These are phyloP conservation scores for Coniochaeta prunicola DNA, from an alignment of 2,329 filamentous ascomycete species.

Conservation along the genomic window DNA sequence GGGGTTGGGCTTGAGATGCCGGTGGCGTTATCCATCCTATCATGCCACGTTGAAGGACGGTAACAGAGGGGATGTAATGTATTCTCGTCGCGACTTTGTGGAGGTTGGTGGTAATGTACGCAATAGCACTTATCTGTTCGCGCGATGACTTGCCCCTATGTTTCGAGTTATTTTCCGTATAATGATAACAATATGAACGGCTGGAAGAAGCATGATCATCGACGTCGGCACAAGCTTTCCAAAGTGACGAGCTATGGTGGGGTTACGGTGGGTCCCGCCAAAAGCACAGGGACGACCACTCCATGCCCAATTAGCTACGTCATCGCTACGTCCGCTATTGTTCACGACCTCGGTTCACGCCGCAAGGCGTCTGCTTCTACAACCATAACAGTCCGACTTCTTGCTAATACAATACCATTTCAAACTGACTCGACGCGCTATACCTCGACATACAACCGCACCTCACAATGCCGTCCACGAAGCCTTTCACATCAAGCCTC, in stretches of 20 bases:
- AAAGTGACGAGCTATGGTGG: neutral
- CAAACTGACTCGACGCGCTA: no score
- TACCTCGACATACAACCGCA: neutral
- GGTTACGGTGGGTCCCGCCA: neutral
- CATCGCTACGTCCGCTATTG: neutral
- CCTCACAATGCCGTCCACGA: neutral
- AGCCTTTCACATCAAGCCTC: neutral
- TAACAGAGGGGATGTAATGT: no score
- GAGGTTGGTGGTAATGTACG: no score
- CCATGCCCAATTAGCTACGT: neutral
- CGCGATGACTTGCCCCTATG: no score
- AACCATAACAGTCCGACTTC: neutral
- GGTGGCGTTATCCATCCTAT: neutral
- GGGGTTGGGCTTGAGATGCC: neutral
- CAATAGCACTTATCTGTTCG: no score
- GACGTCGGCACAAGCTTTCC: neutral
- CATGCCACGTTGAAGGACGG: neutral
- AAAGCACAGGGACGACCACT: neutral
- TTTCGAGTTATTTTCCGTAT: no score
- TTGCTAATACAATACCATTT: no score
- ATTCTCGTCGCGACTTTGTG: no score
- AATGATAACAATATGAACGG: no score
- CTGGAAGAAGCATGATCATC: no score
- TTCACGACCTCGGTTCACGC: neutral
- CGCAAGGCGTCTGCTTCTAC: neutral